Evolutionary conservation across 2,329 filamentous ascomycete genomes (phyloP), one percentile per base, ranked within the genome.

Genomic region (Beauveria australis): DNA sequence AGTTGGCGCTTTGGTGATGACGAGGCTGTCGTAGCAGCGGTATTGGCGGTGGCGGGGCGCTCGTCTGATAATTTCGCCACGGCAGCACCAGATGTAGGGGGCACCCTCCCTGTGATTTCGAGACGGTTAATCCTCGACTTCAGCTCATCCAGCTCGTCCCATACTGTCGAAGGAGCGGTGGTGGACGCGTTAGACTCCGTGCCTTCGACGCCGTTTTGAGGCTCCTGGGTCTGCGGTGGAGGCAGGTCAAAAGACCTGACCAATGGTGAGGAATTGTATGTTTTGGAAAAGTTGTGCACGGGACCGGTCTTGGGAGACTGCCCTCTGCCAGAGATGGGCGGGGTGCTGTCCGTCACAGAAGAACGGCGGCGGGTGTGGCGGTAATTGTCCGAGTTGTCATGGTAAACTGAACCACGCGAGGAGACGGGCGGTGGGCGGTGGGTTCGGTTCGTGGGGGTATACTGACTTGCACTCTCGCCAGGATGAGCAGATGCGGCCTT

Each of bases 91-190:
- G 92, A 93, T 2, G 89, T 92, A 0, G 90, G 78, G 0, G 92
- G 92, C 40, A 94, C 77, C 73, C 95, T 96, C 62, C 92, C 92
- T 2, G 91, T 95, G 66, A 95, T 75, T 72, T 97, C 94, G 10
- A 99, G 82, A 63, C 91, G 89, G 67, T 91, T 87, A 67, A 99
- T 96, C 33, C 94, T 86, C 46, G 91, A 94, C 72, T 97, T 97
- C 52, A 99, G 77, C 65, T 97, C 94, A 67, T 97, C 94, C 30
- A 99, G 77, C 73, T 99, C 94, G 71, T 97, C 94, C 94, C 94
- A 99, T 3, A 99, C 91, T 0, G 92, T 97, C 2, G 92, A 95
- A 14, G 92, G 91, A 1, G 91, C 91, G 1, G 88, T 92, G 0
- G 91, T 94, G 0, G 94, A 97, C 40, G 89, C 81, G 0, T 89